Conservation (phyloP, 805 yeast species). For the Yamadazyma tumulicola region DNA sequence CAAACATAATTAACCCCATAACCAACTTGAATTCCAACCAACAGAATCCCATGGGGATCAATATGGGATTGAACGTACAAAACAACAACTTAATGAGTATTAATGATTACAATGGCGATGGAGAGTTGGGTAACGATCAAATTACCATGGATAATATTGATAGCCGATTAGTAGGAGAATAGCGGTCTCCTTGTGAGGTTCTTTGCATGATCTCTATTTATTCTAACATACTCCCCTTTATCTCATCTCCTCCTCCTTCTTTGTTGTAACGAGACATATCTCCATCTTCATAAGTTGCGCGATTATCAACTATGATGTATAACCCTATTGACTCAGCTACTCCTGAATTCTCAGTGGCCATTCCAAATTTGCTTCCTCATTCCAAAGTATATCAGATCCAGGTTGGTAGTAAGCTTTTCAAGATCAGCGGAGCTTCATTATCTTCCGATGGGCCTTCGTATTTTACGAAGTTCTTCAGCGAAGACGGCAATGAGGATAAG, state of each 20-base stretch:
- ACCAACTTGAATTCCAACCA: not conserved
- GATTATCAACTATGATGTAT: too few relatives aligned
- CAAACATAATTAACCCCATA: slow-evolving; percentile 2
- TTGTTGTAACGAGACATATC: too few relatives aligned
- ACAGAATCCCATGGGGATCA: slow-evolving; percentile 3
- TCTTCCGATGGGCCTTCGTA: slow-evolving; percentile 87
- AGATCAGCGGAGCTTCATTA: slow-evolving; percentile 78
- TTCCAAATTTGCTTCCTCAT: slow-evolving; percentile 60
- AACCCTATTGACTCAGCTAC: slow-evolving; percentile 12
- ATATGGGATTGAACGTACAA: slow-evolving; percentile 1
- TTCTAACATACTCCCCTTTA: not conserved
- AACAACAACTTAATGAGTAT: slow-evolving; percentile 1
- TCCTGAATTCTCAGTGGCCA: slow-evolving; percentile 36
- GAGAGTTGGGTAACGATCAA: slow-evolving; percentile 19
- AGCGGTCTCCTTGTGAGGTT: slow-evolving; percentile 8
- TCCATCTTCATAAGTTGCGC: too few relatives aligned
- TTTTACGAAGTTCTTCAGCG: slow-evolving; percentile 67
- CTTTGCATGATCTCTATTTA: not conserved
- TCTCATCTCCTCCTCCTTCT: too few relatives aligned
- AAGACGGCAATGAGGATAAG: slow-evolving; percentile 35
- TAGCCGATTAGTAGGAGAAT: slow-evolving; percentile 43
- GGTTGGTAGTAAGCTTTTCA: slow-evolving; percentile 61
- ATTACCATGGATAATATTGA: slow-evolving; percentile 44
- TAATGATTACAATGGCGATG: slow-evolving; percentile 1
- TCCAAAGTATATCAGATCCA: slow-evolving; percentile 66